Evolutionary conservation across 2,329 filamentous ascomycete genomes (phyloP).

Genomic region (Amesomyces nigricolor): DNA sequence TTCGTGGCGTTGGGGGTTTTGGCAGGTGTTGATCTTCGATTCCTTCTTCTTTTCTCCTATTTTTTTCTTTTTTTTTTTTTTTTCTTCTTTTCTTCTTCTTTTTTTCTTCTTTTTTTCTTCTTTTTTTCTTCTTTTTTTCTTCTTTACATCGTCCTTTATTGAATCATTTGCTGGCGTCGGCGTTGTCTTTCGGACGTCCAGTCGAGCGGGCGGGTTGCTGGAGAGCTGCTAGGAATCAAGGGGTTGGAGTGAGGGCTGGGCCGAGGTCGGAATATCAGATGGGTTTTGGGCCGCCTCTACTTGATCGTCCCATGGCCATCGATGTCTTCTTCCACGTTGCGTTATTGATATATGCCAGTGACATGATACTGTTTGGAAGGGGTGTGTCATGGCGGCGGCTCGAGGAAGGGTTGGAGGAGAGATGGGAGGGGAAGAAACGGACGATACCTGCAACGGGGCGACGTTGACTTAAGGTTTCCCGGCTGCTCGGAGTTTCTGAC

Average conservation of each 20-base stretch:
- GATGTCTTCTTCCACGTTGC: neutral
- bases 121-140: slow-evolving; percentile 1
- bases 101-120: neutral
- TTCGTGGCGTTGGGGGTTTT: slow-evolving; percentile 9
- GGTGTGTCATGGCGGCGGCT: neutral
- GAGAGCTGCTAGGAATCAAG: neutral
- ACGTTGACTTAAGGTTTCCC: slow-evolving; percentile 17
- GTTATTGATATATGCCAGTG: neutral
- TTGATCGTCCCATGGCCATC: neutral
- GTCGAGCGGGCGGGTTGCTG: neutral
- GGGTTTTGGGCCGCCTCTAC: neutral
- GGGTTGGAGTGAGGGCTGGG: neutral
- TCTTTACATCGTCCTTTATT: neutral
- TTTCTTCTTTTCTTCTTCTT: slow-evolving; percentile 3
- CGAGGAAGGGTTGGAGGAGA: neutral
- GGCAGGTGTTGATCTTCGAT: neutral
- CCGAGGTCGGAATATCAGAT: slow-evolving; percentile 2
- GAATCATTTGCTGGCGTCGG: neutral
- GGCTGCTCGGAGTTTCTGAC: slow-evolving; percentile 3
- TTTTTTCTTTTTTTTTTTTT: slow-evolving; percentile 6
- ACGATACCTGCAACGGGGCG: neutral
- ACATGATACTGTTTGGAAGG: neutral
- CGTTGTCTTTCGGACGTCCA: neutral
- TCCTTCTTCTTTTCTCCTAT: neutral
- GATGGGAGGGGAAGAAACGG: neutral